phyloP scores from a whole-genome alignment of 2,329 filamentous ascomycete genomes.

The Phaeosphaeriaceae sp. region DNA sequence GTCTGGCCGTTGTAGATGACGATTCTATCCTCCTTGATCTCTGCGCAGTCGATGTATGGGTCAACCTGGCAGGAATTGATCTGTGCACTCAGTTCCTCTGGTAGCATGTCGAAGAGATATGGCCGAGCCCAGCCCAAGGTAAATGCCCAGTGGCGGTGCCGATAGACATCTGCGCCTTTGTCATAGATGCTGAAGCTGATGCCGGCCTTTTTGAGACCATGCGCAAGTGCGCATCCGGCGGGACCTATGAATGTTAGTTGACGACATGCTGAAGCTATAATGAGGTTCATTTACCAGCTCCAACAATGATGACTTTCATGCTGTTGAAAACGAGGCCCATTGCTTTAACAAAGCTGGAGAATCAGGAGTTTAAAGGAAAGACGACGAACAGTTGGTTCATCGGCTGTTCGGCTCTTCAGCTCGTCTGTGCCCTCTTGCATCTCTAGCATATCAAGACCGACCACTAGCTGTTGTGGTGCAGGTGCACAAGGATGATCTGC shows the following conservation, averaged over 20 bases:
- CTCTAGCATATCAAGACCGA: conserved; percentile 5
- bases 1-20: conserved; percentile 45
- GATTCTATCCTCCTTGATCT: conserved; percentile 39
- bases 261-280: no score
- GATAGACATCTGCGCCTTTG: conserved; percentile 35
- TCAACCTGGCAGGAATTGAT: conserved; percentile 44
- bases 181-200: conserved; percentile 38
- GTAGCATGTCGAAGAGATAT: conserved; percentile 39
- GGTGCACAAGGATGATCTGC: conserved; percentile 15
- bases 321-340: conserved; percentile 5
- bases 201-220: conserved; percentile 49
- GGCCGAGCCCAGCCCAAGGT: conserved; percentile 45
- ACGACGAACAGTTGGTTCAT: no score
- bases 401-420: no score
- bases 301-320: no score
- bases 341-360: background rate
- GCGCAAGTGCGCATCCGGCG: conserved; percentile 51
- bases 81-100: conserved; percentile 30
- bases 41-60: conserved; percentile 36
- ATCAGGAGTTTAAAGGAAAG: background rate
- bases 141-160: conserved; percentile 48
- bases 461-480: conserved; percentile 12
- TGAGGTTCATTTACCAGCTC: no score
- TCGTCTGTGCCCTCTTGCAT: conserved; percentile 6
- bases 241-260: conserved; percentile 38